Conservation (phyloP, 805 yeast species). For the Ogataea thermomethanolica region DNA sequence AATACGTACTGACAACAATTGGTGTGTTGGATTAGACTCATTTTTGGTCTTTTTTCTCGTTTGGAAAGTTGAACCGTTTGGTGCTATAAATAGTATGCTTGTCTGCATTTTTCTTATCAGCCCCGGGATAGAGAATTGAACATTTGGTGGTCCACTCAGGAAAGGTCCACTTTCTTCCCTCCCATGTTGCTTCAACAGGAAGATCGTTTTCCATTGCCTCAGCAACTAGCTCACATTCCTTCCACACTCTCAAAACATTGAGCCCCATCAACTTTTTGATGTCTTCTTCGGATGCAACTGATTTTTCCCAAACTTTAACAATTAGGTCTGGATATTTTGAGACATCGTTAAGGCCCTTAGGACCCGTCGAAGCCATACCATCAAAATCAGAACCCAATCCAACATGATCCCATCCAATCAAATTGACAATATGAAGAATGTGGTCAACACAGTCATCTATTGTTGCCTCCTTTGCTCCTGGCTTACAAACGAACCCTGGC, state of each 20-base stretch:
- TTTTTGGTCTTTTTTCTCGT: background rate
- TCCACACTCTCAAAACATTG: conserved; percentile 46
- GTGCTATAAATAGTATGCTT: background rate
- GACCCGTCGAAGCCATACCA: conserved; percentile 43
- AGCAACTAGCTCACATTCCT: conserved; percentile 35
- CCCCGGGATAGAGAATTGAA: conserved; percentile 6
- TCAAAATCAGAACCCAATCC: conserved; percentile 53
- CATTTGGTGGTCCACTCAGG: conserved; percentile 7
- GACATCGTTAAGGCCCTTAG: conserved; percentile 49
- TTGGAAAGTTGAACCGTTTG: background rate
- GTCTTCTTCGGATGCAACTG: conserved; percentile 41
- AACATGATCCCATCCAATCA: conserved; percentile 51
- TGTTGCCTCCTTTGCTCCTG: conserved; percentile 27
- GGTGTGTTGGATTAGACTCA: no score
- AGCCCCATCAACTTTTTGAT: conserved; percentile 41
- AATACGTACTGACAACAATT: no score
- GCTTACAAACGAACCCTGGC: conserved; percentile 36
- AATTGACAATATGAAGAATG: conserved; percentile 39
- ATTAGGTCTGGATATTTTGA: conserved; percentile 52
- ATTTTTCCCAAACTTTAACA: conserved; percentile 31
- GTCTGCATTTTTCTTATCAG: background rate
- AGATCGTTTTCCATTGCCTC: conserved; percentile 7
- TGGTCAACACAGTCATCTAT: conserved; percentile 49
- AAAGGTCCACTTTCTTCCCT: conserved; percentile 7
- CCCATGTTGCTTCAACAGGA: conserved; percentile 6